Conservation (phyloP, 2,329 filamentous ascomycete genomes). For the Polytolypa hystricis region DNA sequence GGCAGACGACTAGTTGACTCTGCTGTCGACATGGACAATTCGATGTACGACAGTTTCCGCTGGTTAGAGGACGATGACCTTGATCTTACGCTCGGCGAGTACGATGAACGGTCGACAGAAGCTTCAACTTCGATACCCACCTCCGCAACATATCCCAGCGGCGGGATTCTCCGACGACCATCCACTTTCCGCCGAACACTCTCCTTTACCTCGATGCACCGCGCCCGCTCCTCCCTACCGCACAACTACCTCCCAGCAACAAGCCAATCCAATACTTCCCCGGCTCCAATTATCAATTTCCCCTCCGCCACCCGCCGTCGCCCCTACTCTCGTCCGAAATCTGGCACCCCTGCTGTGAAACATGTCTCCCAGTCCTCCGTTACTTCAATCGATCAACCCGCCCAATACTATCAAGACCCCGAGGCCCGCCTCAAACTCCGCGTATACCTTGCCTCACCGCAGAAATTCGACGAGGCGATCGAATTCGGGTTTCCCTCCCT, state of each 20-base stretch:
- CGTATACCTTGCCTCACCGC: slow-evolving; percentile 74
- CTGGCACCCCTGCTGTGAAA: slow-evolving; percentile 41
- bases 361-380: slow-evolving; percentile 41
- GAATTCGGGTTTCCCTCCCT: slow-evolving; percentile 75
- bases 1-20: slow-evolving; percentile 22
- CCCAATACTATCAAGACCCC: slow-evolving; percentile 80
- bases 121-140: slow-evolving; percentile 37
- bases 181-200: slow-evolving; percentile 60
- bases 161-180: slow-evolving; percentile 23
- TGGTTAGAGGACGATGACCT: slow-evolving; percentile 67
- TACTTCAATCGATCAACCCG: slow-evolving; percentile 54
- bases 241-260: slow-evolving; percentile 32
- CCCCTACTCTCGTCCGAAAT: slow-evolving; percentile 30
- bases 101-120: slow-evolving; percentile 52
- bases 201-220: slow-evolving; percentile 57
- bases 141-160: slow-evolving; percentile 14
- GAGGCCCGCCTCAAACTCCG: slow-evolving; percentile 78
- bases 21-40: slow-evolving; percentile 36
- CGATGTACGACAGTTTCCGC: slow-evolving; percentile 56
- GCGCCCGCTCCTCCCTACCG: slow-evolving; percentile 36
- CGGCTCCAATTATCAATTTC: slow-evolving; percentile 18
- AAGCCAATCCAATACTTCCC: slow-evolving; percentile 34
- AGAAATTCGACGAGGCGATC: slow-evolving; percentile 91
- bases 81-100: slow-evolving; percentile 60
- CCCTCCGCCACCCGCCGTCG: slow-evolving; percentile 19